Evolutionary conservation across 768 basidiomycete species (phyloP), one percentile per base, ranked within the genome.

Genomic region (Chiua virens): DNA sequence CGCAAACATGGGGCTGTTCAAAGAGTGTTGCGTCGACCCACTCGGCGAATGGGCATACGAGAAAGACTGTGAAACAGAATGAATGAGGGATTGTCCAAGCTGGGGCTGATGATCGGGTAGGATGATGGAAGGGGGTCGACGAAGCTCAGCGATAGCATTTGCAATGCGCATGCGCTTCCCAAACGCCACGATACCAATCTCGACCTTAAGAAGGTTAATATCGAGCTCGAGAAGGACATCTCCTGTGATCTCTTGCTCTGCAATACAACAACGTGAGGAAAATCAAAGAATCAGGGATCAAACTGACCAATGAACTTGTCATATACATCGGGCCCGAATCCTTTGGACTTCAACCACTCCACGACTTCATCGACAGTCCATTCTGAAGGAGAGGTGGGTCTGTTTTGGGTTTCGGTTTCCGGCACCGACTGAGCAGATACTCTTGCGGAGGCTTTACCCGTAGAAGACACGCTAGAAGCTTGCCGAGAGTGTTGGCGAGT

Each of bases 221-320:
- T 98, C 93, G 53, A 98, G 87, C 62, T 97, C 96, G 49, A 98
- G 83, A 8, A 99, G 81, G 28, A 98, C 91, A 60, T 99, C 97
- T 18, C 97, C 97, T 0, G 94, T 91, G 47, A 99, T 98, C 73
- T 99, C 97, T 83, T 99, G 94, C 72, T 98, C 96, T 94, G 65
- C 37, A 53, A 36, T 18, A 47, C 3, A 40, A 21, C 8, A 17
- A 23, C 3, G 36, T 63, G 9, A 61, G 18, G 36, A 10, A 38
- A 28, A 18, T 20, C 14, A 1, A 44, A 8, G 8, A 17, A 15
- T 8, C 14, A n/a, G 15, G 27, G 25, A 36, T 30, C 5, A 43
- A 23, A 74, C 82, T 54, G 58, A 92, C 92, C 93, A 37, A 79
- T 83, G 64, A 99, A 98, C 65, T 90, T 95, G 49, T 83, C 80